phyloP scores from a whole-genome alignment of 2,329 filamentous ascomycete genomes.

The Colletotrichum sp. region DNA sequence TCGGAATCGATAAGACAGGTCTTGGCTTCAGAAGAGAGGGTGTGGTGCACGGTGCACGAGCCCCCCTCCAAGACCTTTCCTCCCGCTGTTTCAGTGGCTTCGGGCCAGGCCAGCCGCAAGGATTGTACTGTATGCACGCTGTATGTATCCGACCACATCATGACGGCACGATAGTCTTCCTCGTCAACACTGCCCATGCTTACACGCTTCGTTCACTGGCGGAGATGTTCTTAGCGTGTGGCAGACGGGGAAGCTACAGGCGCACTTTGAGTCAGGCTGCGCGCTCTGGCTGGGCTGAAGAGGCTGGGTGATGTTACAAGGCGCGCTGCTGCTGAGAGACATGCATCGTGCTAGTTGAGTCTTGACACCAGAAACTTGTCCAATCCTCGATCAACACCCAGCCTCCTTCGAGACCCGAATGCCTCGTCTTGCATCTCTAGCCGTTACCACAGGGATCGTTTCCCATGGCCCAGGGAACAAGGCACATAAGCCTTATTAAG shows the following conservation, averaged over 20 bases:
- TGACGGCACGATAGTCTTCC: neutral
- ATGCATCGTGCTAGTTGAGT: neutral
- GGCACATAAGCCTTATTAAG: neutral
- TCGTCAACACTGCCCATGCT: neutral
- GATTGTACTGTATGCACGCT: neutral
- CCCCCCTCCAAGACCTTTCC: neutral
- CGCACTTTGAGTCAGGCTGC: neutral
- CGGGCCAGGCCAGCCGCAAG: neutral
- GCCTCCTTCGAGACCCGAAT: neutral
- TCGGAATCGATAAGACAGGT: slow-evolving; percentile 5
- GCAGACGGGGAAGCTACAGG: neutral
- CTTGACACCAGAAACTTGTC: neutral
- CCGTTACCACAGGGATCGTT: neutral
- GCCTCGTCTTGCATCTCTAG: neutral
- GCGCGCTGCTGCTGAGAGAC: neutral
- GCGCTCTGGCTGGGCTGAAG: neutral
- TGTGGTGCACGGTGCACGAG: neutral
- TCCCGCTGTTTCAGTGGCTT: slow-evolving; percentile 1
- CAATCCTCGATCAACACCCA: neutral
- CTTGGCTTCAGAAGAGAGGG: neutral
- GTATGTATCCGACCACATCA: neutral
- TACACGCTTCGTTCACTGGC: neutral
- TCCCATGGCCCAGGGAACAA: neutral
- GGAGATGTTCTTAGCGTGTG: neutral
- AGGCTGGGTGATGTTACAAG: neutral